Base-by-base conservation (phyloP, 2,329 filamentous ascomycete genomes). In the Colletotrichum liriopes region DNA sequence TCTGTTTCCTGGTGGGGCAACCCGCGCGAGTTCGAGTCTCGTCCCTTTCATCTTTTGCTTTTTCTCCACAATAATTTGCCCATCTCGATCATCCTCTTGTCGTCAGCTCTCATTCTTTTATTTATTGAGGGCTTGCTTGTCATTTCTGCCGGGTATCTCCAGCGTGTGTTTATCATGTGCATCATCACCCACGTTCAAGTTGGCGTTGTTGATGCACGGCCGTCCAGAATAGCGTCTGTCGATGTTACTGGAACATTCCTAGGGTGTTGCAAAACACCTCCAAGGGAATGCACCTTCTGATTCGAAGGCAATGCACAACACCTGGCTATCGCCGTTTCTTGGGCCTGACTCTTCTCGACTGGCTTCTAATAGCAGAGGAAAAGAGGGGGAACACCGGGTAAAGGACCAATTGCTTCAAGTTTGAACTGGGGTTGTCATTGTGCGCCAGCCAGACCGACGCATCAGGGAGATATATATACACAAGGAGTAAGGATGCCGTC, bases 1-100 rank as follows among this genome's bases (percentile, higher is more conserved):
- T 72, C 70, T 72, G 65, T 72, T 72, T 72, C 70, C 70, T 72
- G 70, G 70, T 72, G 70, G 70, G 70, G 70, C 67, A 70, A 70
- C 67, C 67, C 67, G 70, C 70, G 70, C 70, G 65, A 73, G 73
- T 65, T 74, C 71, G 70, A 74, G 70, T 73, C 71, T 66, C 70
- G 73, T 67, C 63, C 71, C 52, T 62, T 72, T 47, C 63, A 67
- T n/a, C 26, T 61, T 59, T 54, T 56, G 18, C 3, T 2, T 11
- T 23, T 39, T 63, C 49, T n/a, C 35, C 49, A 12, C 12, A 29
- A 3, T 5, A 41, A 1, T n/a, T 9, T 5, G 9, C 23, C 8
- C 35, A 37, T 37, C 8, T 8, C 8, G 11, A 37, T 37, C 35
- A 8, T 9, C 1, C 11, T 37, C 35, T 37, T 37, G 35, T 2